A percentile compares a stretch with the other conserved stretches of the same genome.
Evolutionary conservation across 306 rosid genomes (phyloP).

Genomic region (Castanea mollissima): DNA sequence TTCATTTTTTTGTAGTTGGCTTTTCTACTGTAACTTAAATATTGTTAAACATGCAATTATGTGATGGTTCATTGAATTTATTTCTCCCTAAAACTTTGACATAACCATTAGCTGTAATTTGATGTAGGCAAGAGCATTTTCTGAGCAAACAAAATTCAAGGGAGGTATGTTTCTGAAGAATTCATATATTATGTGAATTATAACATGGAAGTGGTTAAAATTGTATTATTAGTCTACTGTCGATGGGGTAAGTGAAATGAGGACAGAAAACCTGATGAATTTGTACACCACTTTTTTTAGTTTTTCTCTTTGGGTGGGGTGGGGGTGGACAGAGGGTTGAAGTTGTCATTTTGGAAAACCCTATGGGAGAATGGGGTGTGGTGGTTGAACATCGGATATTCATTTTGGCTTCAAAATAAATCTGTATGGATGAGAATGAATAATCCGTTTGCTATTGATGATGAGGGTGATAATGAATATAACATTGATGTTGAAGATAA

Average conservation of each 20-base stretch:
- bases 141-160: slow-evolving; percentile 70
- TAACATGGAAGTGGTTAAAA: background rate
- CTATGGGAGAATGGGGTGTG: no score
- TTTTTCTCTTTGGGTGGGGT: no score
- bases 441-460: background rate
- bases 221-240: background rate
- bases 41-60: background rate
- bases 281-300: no score
- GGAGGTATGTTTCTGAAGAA: slow-evolving; percentile 62
- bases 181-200: slow-evolving; percentile 7
- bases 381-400: no score
- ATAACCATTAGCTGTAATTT: slow-evolving; percentile 15
- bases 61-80: background rate
- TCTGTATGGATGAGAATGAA: no score
- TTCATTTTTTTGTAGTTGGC: background rate
- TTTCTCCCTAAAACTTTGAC: slow-evolving; percentile 6
- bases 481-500: background rate
- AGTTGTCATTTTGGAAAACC: no score
- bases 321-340: no score
- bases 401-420: no score
- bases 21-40: background rate
- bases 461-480: background rate
- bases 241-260: background rate
- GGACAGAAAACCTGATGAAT: no score
- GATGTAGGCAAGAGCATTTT: slow-evolving; percentile 69